Conservation (phyloP, 345 rosid genomes). For the Syzygium aqueum region DNA sequence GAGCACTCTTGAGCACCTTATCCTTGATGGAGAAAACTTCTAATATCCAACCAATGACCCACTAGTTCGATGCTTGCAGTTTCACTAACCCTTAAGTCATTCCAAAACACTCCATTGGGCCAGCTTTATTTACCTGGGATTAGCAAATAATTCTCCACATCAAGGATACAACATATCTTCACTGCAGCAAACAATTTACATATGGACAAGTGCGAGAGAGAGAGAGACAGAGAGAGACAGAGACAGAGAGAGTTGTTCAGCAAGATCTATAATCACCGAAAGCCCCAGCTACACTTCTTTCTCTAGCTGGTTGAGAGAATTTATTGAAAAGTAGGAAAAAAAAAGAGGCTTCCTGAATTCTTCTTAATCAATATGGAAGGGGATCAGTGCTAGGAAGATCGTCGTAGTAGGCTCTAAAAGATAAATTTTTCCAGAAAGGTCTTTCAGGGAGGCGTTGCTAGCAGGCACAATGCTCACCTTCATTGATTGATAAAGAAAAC, state of each 20-base stretch:
- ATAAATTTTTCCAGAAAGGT: not conserved
- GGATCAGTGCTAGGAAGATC: not conserved
- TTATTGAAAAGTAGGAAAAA: not conserved
- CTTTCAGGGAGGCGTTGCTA: not conserved
- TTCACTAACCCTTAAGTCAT: not conserved
- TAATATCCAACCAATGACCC: not conserved
- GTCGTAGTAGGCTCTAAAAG: not conserved
- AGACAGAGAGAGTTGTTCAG: not conserved
- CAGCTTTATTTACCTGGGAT: not conserved
- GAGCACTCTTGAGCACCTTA: not conserved
- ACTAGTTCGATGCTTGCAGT: not conserved
- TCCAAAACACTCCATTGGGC: not conserved
- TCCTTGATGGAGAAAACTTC: not conserved
- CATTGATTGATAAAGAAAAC: not conserved
- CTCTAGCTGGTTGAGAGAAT: not conserved
- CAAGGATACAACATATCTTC: not conserved
- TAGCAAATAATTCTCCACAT: not conserved
- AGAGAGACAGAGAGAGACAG: not conserved
- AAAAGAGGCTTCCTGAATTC: not conserved
- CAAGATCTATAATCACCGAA: not conserved
- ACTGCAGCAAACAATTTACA: not conserved
- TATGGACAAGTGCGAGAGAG: too few species aligned
- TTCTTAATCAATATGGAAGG: not conserved
- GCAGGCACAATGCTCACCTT: not conserved
- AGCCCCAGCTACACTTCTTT: not conserved